These are phyloP conservation scores for Alloteropsis semialata DNA, from an alignment of 176 grass and related monocot species.

Conservation along the genomic window DNA sequence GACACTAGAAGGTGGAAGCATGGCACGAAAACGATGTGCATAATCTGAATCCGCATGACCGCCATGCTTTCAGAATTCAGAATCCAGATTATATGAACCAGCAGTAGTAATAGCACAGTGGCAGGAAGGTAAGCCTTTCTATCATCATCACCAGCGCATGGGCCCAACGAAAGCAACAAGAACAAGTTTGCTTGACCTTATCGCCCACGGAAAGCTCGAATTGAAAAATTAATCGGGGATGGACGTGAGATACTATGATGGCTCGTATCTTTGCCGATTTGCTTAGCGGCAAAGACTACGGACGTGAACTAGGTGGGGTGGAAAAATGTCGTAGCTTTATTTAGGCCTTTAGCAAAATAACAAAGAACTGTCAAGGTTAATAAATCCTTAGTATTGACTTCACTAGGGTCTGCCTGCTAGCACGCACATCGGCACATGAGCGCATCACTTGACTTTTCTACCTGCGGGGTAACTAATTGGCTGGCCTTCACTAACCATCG, in stretches of 20 bases:
- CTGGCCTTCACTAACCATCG: too few species aligned
- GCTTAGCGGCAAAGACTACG: background rate
- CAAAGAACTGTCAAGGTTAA: background rate
- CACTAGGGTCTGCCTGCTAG: too few species aligned
- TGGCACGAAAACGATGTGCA: too few species aligned
- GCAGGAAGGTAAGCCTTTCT: background rate
- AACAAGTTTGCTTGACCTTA: background rate
- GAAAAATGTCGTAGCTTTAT: background rate
- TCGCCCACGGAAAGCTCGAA: background rate
- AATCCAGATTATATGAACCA: background rate
- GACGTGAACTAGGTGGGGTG: background rate
- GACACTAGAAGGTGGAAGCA: background rate
- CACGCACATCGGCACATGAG: background rate
- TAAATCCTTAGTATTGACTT: too few species aligned
- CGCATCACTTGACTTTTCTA: too few species aligned
- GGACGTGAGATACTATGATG: background rate
- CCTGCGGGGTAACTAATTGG: too few species aligned
- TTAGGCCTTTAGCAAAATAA: background rate
- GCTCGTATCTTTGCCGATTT: background rate
- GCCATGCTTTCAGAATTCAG: background rate
- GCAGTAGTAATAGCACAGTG: background rate
- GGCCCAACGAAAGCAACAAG: background rate
- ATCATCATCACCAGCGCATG: background rate
- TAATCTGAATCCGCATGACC: background rate
- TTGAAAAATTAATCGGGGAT: background rate